Base-by-base conservation (phyloP, 164 flowering plant genomes). In the Macadamia integrifolia region DNA sequence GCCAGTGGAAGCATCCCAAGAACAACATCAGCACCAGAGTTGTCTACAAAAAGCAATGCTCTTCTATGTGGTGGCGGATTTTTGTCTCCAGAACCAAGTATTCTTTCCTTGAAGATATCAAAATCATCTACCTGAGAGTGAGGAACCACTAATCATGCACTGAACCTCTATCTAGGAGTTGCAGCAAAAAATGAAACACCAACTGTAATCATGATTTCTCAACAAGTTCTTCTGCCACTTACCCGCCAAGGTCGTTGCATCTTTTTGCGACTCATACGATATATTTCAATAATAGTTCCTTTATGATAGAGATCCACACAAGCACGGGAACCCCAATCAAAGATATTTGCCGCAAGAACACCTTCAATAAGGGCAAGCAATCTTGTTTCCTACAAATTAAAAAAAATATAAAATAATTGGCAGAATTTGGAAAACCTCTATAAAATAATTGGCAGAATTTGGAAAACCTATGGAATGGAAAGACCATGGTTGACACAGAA, bases 251-350 rank as follows among this genome's bases (percentile, higher is more conserved):
- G 99, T 71, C 99, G 82, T 67, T 85, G 97, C 99, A 92, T 92
- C 79, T 95, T 95, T 52, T 88, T 79, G 68, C 98, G 96, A 75
- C 99, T 95, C 99, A 95, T 92, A 68, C 96, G 86, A 71, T 95
- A 95, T 60, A 95, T 91, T 74, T 95, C 99, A 75, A 95, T 92
- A 52, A 92, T 95, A 31, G 97, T 95, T 63, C 99, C 99, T 74
- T 92, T 83, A 58, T 87, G 98, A 80, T 95, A 95, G 61, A 95
- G 97, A 76, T 95, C 99, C 74, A 95, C 98, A 78, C 99, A 95
- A 31, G 99, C 98, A 68, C 97, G 97, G 9, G 99, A 89, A 74
- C 99, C 99, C 99, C 99, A 95, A 66, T 95, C 99, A 78, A 95
- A 95, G 70, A 95, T 95, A 78, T 95, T 95, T 75, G 99, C 99